phyloP scores from a whole-genome alignment of 106 monocot genomes.

The Triglochin maritima region DNA sequence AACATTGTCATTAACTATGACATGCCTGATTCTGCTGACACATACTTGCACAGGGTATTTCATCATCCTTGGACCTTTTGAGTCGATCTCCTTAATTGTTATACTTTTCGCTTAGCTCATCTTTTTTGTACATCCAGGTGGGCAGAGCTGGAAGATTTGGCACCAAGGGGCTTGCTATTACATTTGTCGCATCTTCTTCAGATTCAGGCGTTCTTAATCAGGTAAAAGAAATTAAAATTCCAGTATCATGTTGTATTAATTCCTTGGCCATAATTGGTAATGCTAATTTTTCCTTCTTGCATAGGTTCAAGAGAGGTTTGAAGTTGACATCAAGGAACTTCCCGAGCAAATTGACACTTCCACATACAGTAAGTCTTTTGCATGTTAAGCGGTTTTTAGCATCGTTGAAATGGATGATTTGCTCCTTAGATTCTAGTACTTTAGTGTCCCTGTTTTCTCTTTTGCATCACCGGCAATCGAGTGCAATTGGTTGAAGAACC shows the following conservation, averaged over 20 bases:
- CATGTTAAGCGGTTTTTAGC: background rate
- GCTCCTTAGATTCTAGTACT: background rate
- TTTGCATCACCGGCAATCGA: too few species aligned
- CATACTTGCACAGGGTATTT: constrained; percentile 87
- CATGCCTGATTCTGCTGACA: constrained; percentile 99
- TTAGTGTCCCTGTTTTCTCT: too few species aligned
- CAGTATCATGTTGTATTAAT: background rate
- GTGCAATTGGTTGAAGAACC: too few species aligned
- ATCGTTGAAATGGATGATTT: background rate
- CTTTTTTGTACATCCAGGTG: constrained; percentile 30
- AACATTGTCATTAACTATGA: constrained; percentile 99
- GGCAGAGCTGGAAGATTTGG: constrained; percentile 92
- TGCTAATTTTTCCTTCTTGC: background rate
- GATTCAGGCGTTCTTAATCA: constrained; percentile 95
- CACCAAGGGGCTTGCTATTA: constrained; percentile 95
- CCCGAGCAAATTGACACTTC: constrained; percentile 98
- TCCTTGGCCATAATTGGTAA: background rate
- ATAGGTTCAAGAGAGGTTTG: constrained; percentile 97
- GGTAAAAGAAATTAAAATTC: constrained; percentile 18
- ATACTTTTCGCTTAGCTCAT: background rate
- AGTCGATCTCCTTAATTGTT: background rate
- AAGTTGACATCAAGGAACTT: constrained; percentile 97
- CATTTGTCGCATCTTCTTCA: constrained; percentile 91
- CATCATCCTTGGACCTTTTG: background rate
- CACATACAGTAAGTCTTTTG: constrained; percentile 75